phyloP scores from a whole-genome alignment of 2,329 filamentous ascomycete species.

The Tolypocladium ophioglossoides region DNA sequence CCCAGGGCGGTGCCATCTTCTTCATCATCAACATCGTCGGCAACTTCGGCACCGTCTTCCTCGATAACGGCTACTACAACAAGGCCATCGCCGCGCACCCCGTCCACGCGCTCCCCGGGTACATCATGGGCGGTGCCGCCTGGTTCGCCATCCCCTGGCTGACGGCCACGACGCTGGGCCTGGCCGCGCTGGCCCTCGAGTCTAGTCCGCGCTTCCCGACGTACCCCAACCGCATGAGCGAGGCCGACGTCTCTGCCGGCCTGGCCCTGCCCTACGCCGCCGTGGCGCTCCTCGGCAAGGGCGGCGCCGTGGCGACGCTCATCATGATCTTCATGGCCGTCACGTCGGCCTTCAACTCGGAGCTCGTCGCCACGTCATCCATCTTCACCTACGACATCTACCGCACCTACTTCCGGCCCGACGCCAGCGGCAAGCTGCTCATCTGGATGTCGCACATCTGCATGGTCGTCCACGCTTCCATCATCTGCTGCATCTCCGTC shows the following conservation, averaged over 20 bases:
- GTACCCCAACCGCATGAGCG: conserved; percentile 60
- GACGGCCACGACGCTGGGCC: conserved; percentile 78
- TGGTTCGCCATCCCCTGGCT: conserved; percentile 95
- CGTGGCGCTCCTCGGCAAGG: conserved; percentile 70
- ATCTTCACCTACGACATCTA: conserved; percentile 85
- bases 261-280: conserved; percentile 79
- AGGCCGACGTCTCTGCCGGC: conserved; percentile 68
- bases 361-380: conserved; percentile 78
- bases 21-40: conserved; percentile 83
- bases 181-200: conserved; percentile 72
- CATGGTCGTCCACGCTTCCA: conserved; percentile 59
- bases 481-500: conserved; percentile 70
- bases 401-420: conserved; percentile 74
- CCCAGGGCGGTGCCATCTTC: conserved; percentile 66
- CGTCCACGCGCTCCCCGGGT: conserved; percentile 77
- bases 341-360: conserved; percentile 71
- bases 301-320: conserved; percentile 68
- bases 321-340: conserved; percentile 86
- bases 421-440: conserved; percentile 62
- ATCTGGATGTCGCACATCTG: conserved; percentile 70
- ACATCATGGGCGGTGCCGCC: conserved; percentile 73
- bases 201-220: conserved; percentile 61
- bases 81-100: conserved; percentile 85
- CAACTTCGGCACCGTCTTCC: conserved; percentile 76
- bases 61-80: conserved; percentile 86